phyloP scores from a whole-genome alignment of 2,329 filamentous ascomycete species.

The Alternaria gaisen region DNA sequence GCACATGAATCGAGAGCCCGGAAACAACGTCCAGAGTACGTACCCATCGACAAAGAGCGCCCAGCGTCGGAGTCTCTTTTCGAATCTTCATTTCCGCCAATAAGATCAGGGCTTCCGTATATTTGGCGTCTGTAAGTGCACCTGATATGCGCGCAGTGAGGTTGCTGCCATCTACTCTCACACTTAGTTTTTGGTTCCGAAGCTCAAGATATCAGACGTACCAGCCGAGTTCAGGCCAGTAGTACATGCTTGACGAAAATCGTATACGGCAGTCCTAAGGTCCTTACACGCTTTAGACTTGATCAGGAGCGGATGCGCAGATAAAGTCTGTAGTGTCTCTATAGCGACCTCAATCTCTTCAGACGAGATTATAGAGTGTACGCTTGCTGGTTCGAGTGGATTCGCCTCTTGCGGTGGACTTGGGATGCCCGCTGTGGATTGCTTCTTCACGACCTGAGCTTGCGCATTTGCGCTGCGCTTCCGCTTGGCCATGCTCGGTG shows the following conservation, averaged over 20 bases:
- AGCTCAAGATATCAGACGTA: conserved; percentile 28
- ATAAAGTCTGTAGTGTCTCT: conserved; percentile 68
- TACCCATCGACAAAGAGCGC: conserved; percentile 76
- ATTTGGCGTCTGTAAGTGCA: conserved; percentile 71
- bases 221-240: conserved; percentile 69
- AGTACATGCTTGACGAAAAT: conserved; percentile 73
- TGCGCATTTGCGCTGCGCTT: conserved; percentile 39
- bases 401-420: conserved; percentile 38
- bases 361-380: conserved; percentile 65
- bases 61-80: conserved; percentile 71
- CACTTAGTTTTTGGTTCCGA: conserved; percentile 6
- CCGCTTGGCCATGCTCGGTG: conserved; percentile 36
- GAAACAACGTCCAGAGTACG: conserved; percentile 74
- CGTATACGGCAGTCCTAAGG: conserved; percentile 71
- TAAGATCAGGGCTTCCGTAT: conserved; percentile 70
- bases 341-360: conserved; percentile 74
- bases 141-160: conserved; percentile 73
- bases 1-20: conserved; percentile 66
- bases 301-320: conserved; percentile 68
- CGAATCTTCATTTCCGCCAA: conserved; percentile 75
- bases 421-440: conserved; percentile 29
- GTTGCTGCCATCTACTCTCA: conserved; percentile 62
- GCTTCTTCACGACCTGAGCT: conserved; percentile 34
- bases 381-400: conserved; percentile 57
- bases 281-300: conserved; percentile 75